Conservation (phyloP, 176 grass and related monocot species). For the Musa troglodytarum region DNA sequence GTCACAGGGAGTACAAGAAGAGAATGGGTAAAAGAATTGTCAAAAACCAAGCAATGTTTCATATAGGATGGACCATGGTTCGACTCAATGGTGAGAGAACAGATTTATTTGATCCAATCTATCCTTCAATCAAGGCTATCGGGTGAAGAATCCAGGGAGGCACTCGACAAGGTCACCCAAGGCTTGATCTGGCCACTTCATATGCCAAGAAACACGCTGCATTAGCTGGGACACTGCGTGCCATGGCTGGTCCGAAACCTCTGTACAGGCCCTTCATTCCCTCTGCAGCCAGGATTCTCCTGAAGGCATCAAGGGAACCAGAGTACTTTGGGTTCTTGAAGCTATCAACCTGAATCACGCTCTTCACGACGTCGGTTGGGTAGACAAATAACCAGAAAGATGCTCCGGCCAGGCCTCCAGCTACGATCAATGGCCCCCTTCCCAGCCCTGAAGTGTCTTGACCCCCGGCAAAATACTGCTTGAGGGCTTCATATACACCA, state of each 20-base stretch:
- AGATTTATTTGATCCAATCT: neutral
- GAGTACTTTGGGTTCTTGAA: conserved; percentile 68
- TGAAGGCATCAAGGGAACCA: conserved; percentile 54
- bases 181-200: conserved; percentile 49
- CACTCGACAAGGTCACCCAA: conserved; percentile 29
- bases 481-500: conserved; percentile 56
- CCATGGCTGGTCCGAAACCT: conserved; percentile 81
- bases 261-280: conserved; percentile 67
- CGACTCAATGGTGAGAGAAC: neutral
- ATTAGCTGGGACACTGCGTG: conserved; percentile 67
- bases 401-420: conserved; percentile 59
- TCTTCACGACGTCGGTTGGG: conserved; percentile 76
- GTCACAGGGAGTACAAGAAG: neutral
- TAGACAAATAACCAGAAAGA: conserved; percentile 68
- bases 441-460: conserved; percentile 50
- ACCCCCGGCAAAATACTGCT: conserved; percentile 47
- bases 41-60: neutral
- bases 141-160: neutral
- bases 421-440: conserved; percentile 48
- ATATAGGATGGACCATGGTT: neutral
- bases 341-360: conserved; percentile 87
- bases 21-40: neutral
- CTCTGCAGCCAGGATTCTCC: conserved; percentile 61
- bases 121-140: neutral
- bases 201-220: conserved; percentile 77